phyloP scores from a whole-genome alignment of 306 rosid genomes.

The Vicia villosa region DNA sequence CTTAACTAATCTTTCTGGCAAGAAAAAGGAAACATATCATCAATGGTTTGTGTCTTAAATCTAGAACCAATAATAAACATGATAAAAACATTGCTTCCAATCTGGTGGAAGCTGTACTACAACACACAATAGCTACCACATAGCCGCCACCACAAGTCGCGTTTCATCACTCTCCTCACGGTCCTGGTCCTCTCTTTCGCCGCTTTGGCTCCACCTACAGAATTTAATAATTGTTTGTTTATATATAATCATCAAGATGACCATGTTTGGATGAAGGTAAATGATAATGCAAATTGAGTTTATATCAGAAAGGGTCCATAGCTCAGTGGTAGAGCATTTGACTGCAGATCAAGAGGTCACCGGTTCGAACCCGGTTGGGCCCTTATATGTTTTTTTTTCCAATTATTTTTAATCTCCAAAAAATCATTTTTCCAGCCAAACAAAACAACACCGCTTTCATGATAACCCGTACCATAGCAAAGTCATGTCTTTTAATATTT shows the following conservation, averaged over 20 bases:
- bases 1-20: slow-evolving; percentile 29
- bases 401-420: background rate
- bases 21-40: slow-evolving; percentile 33
- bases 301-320: background rate
- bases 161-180: background rate
- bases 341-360: slow-evolving; percentile 13
- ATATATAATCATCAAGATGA: too few relatives aligned
- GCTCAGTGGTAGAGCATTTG: slow-evolving; percentile 15
- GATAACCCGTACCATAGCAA: background rate
- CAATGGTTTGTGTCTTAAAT: slow-evolving; percentile 32
- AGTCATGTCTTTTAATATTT: slow-evolving; percentile 1
- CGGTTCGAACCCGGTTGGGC: background rate
- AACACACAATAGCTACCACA: slow-evolving; percentile 41
- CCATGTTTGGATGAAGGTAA: background rate
- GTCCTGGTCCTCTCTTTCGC: slow-evolving; percentile 55
- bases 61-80: slow-evolving; percentile 33
- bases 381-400: background rate
- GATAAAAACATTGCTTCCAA: slow-evolving; percentile 37
- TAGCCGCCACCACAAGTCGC: slow-evolving; percentile 22
- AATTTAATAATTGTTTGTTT: slow-evolving; percentile 12
- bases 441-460: background rate
- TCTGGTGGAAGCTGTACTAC: slow-evolving; percentile 54
- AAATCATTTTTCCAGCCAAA: background rate
- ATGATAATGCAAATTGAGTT: background rate
- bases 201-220: slow-evolving; percentile 78